Base-by-base conservation (phyloP, 805 yeast genomes). In the Saturnispora diversa region DNA sequence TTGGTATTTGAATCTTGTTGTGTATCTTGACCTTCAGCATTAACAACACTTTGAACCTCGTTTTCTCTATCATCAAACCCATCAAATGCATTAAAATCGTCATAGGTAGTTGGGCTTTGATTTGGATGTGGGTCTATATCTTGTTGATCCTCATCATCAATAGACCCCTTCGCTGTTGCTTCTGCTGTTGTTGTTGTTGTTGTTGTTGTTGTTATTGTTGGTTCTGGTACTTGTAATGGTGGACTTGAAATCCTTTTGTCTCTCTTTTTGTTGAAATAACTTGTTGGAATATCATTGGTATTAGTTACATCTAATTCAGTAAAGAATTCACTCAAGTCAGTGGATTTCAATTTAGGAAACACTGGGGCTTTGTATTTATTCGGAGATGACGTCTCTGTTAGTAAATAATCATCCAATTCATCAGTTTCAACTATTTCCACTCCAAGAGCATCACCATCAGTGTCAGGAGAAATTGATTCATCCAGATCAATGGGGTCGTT, bases 351-450 rank as follows among this genome's bases (percentile, higher is more conserved):
- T 16, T 35, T 38, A 3, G 50, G 50, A 35, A 28, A 24, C 13
- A 10, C 10, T 16, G 31, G 31, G 16, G 21, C 11, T 24, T 23
- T 22, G 17, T 21, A 10, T 38, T 31, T 38, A 8, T 30, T 31
- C 16, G 40, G 40, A 4, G 40, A 37, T 23, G 35, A 37, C n/a
- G 28, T 16, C 6, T 27, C n/a, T 30, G 13, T 3, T 9, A 22
- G 40, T 46, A 17, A 30, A 22, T 32, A 35, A 19, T 46, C 52
- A 16, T 53, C 56, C 26, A 51, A 34, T 23, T 54, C 58, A 37
- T 57, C 62, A 9, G 40, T 41, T 10, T 53, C 56, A 4, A 54
- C 47, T 7, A 56, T 39, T 37, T 55, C 58, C 30, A 46, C 25
- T 3, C 7, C 31, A 28, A 31, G 28, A 38, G 23, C 27, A n/a